Base-by-base conservation (phyloP, 345 rosid genomes). In the Ceriops tagal region DNA sequence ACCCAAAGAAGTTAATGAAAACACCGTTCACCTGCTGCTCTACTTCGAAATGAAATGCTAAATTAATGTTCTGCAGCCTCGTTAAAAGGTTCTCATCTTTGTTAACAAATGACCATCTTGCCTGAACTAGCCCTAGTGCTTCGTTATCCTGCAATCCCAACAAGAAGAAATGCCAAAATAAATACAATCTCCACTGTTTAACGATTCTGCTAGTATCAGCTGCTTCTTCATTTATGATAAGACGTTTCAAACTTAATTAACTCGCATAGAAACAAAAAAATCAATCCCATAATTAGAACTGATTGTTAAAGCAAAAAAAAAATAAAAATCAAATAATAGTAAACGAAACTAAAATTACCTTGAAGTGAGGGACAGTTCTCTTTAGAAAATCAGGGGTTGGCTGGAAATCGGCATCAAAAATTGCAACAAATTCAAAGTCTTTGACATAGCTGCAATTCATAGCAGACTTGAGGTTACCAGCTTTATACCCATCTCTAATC, bases 381-480 rank as follows among this genome's bases (percentile, higher is more conserved):
- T 74, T 87, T 18, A 93, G 91, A 56, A 93, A 93, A 67, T 93
- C 97, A 0, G 96, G 87, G 5, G 84, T 64, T 43, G 98, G 98
- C 78, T 91, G 97, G 67, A 93, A 93, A 80, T 93, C 98, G 0
- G 98, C 97, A 68, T 93, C 98, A 21, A 91, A 93, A 68, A 93
- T 93, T 73, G 98, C 91, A 4, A 93, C 97, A 46, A 91, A 93
- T 77, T 93, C 95, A 59, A 86, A 89, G 79, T 91, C 95, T 78
- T 89, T 89, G 61, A 89, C 96, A 62, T 88, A 93, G 76, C 92
- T 87, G 63, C 96, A 91, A 64, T 82, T 86, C 98, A 93, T 93
- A 4, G 98, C 98, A 53, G 98, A 91, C 84, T 91, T 93, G 51
- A 93, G 91, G 74, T 93, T 93, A 19, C 98, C 98, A 57, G 98